Evolutionary conservation across 176 grass and related monocot species (phyloP).

Genomic region (Poa pratensis): DNA sequence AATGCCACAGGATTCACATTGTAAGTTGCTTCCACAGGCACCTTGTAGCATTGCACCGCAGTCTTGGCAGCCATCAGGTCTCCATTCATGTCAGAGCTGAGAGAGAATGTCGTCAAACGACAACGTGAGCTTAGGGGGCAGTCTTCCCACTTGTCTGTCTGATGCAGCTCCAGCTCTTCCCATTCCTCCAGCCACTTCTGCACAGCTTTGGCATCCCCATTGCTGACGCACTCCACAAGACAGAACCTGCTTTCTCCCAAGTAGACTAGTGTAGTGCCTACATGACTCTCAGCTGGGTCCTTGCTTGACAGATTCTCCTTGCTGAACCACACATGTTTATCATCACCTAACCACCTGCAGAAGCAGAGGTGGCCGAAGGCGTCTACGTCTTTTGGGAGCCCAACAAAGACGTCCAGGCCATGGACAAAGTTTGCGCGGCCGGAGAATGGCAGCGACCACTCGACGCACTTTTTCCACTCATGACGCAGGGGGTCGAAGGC

Average conservation of each 20-base stretch:
- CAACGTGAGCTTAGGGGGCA: background rate
- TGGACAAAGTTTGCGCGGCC: background rate
- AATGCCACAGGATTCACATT: constrained; percentile 30
- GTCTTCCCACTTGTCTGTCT: no score
- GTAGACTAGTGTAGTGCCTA: constrained; percentile 4
- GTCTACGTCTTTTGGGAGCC: background rate
- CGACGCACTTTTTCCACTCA: background rate
- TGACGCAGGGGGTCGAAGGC: background rate
- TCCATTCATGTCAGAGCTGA: constrained; percentile 23
- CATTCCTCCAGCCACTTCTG: background rate
- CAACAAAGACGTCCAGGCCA: background rate
- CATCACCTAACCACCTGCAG: background rate
- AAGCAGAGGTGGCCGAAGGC: background rate
- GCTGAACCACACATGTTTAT: background rate
- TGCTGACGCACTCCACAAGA: background rate
- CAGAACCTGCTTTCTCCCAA: background rate
- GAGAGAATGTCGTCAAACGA: constrained; percentile 27
- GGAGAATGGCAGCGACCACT: background rate
- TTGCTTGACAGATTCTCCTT: background rate
- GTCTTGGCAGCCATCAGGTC: background rate
- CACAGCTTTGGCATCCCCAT: background rate
- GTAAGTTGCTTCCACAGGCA: background rate
- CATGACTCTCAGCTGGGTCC: background rate
- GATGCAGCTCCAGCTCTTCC: background rate
- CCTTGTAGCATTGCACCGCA: constrained; percentile 29